Conservation (phyloP, 1,284 basidiomycete species). For the Hemileia vastatrix region DNA sequence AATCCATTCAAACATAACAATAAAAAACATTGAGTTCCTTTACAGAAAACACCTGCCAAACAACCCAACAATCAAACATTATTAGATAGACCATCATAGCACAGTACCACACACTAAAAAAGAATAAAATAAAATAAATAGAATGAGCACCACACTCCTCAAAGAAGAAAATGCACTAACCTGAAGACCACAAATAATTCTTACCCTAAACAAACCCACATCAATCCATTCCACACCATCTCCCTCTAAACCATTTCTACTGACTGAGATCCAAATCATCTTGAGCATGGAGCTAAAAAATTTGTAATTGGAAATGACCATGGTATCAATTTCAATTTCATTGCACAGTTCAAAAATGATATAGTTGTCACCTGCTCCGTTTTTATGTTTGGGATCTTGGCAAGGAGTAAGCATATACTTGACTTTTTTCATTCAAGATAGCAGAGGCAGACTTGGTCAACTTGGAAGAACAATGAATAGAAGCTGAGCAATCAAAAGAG, state of each 20-base stretch:
- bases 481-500: constrained; percentile 80
- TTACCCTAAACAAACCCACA: constrained; percentile 65
- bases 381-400: constrained; percentile 28
- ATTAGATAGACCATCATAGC: background rate
- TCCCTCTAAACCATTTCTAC: constrained; percentile 32
- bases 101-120: background rate
- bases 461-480: constrained; percentile 72
- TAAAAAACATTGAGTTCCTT: constrained; percentile 63
- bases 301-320: constrained; percentile 93
- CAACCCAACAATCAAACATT: too few relatives aligned
- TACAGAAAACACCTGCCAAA: constrained; percentile 60
- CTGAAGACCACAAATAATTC: constrained; percentile 86
- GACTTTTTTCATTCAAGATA: constrained; percentile 82
- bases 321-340: constrained; percentile 88
- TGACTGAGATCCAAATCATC: constrained; percentile 62
- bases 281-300: constrained; percentile 97
- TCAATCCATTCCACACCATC: constrained; percentile 47
- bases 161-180: constrained; percentile 51
- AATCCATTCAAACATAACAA: constrained; percentile 87
- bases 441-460: constrained; percentile 72
- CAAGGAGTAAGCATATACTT: constrained; percentile 97
- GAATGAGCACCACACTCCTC: too few relatives aligned
- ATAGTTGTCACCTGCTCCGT: constrained; percentile 58
- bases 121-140: background rate
- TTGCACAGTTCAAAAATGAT: constrained; percentile 95